These are phyloP conservation scores for Prosopis cineraria DNA, from an alignment of 306 rosid species.

Conservation along the genomic window DNA sequence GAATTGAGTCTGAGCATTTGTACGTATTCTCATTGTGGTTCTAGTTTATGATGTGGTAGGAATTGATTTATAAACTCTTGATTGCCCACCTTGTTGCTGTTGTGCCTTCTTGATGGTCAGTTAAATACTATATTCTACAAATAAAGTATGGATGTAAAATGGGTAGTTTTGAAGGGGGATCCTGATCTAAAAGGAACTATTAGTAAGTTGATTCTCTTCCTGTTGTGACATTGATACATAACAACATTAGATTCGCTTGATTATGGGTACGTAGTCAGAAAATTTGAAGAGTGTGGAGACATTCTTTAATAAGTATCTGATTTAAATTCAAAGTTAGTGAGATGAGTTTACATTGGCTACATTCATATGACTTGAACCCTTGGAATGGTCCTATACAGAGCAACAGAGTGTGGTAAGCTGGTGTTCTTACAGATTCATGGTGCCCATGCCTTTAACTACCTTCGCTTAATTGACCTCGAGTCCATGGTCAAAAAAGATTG, in stretches of 20 bases:
- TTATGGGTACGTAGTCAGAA: background rate
- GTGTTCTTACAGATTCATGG: background rate
- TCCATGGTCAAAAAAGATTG: too few relatives aligned
- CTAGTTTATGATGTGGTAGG: background rate
- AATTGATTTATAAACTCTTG: constrained; percentile 2
- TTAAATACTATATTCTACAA: background rate
- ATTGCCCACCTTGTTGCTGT: background rate
- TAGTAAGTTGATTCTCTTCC: background rate
- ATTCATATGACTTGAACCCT: constrained; percentile 4
- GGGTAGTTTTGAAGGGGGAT: constrained; percentile 16
- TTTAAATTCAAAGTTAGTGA: background rate
- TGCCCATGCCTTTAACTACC: background rate
- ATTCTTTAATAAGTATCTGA: background rate
- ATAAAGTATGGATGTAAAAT: background rate
- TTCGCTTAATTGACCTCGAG: background rate
- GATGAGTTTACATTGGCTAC: background rate
- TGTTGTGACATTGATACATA: background rate
- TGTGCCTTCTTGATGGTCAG: background rate
- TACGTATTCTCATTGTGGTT: background rate
- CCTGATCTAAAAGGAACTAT: background rate
- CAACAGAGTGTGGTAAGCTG: constrained; percentile 10
- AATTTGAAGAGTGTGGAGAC: background rate
- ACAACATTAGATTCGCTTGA: background rate
- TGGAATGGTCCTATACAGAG: background rate
- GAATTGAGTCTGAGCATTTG: background rate